Evolutionary conservation across 2,329 filamentous ascomycete genomes (phyloP).

Genomic region (Fusarium algeriense): DNA sequence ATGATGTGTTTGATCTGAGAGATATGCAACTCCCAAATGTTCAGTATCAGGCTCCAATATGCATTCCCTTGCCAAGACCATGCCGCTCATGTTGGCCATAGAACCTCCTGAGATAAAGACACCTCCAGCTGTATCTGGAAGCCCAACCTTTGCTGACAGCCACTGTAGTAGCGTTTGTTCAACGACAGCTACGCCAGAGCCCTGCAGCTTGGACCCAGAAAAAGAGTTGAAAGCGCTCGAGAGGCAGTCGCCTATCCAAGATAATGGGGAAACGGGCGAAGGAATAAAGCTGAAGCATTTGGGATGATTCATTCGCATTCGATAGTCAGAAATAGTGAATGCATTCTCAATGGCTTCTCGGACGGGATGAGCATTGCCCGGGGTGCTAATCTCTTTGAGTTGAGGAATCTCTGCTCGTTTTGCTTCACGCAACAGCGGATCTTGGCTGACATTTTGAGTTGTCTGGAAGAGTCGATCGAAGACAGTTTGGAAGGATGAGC

Average conservation of each 20-base stretch:
- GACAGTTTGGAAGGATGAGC: slow-evolving; percentile 4
- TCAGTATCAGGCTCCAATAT: slow-evolving; percentile 3
- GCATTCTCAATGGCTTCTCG: slow-evolving; percentile 8
- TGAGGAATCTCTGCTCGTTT: background rate
- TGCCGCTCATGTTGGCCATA: slow-evolving; percentile 27
- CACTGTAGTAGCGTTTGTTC: slow-evolving; percentile 17
- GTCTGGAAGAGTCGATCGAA: slow-evolving; percentile 10
- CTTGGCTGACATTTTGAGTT: background rate
- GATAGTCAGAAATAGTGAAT: slow-evolving; percentile 12
- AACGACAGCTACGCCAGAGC: slow-evolving; percentile 7
- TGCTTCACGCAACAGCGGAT: slow-evolving; percentile 1
- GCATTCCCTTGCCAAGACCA: slow-evolving; percentile 11
- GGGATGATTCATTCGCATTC: slow-evolving; percentile 20
- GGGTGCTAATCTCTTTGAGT: slow-evolving; percentile 8
- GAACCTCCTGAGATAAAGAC: slow-evolving; percentile 21
- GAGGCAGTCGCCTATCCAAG: slow-evolving; percentile 15
- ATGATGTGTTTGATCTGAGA: slow-evolving; percentile 20
- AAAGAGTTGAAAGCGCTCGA: slow-evolving; percentile 23
- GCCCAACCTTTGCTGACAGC: slow-evolving; percentile 6
- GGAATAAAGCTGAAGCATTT: slow-evolving; percentile 15
- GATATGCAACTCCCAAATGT: slow-evolving; percentile 1
- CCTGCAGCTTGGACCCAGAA: slow-evolving; percentile 10
- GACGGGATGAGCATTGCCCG: background rate
- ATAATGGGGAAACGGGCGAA: slow-evolving; percentile 1
- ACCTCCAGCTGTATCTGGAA: slow-evolving; percentile 10